Evolutionary conservation across 805 yeast genomes (phyloP), one percentile per base, ranked within the genome.

Genomic region (Starmerella geochares): DNA sequence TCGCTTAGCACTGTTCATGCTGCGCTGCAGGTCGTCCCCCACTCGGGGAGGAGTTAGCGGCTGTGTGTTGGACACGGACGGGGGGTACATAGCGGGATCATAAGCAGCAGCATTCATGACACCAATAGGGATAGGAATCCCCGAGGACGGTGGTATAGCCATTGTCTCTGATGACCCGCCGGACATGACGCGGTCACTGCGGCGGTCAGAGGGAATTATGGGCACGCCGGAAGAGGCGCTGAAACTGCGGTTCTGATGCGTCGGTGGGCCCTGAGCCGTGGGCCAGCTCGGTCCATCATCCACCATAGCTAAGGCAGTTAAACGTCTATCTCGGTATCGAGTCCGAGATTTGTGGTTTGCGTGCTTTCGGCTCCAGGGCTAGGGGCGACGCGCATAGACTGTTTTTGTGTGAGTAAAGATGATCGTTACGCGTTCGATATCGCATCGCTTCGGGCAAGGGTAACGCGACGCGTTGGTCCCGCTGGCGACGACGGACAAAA

Each of bases 221-320:
- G 44, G 44, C 23, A 40, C 44, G 14, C 44, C 33, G 14, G 44
- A 40, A n/a, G 44, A 27, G 9, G 44, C 44, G 16, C 44, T 40
- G 24, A 40, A 25, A 21, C 16, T 40, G 2, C 44, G 44, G 33
- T 40, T 17, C 17, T 27, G 31, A 4, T 4, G n/a, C 3, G 24
- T 19, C 8, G 33, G 32, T 21, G 44, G 44, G n/a, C n/a, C 32
- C 21, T n/a, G 31, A 19, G 42, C 7, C 21, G 29, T 20, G 9
- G 13, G 42, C 42, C 42, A 25, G 17, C 40, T 27, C 5, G 40
- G 9, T 11, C 16, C 40, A 9, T 14, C 40, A 19, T 10, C 40
- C 27, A 23, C 27, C 40, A 37, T 37, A 20, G 25, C 25, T 37
- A 10, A 14, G 27, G 27, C 31, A 24, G 20, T 19, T 21, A 21